Conservation (phyloP, 768 basidiomycete species). For the Tulasnella calospora region DNA sequence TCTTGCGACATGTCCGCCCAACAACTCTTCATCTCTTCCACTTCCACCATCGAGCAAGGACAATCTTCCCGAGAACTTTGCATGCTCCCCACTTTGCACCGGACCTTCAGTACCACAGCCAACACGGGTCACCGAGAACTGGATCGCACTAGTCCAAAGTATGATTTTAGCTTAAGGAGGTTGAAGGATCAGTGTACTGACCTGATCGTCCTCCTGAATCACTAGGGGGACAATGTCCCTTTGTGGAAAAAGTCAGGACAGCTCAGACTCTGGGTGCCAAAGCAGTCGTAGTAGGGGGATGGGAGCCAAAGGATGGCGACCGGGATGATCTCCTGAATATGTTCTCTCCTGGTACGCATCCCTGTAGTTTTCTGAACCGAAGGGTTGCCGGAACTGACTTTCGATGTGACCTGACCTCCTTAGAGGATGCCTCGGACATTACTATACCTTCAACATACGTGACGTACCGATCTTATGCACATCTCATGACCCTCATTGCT, state of each 20-base stretch:
- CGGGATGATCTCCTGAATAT: slow-evolving; percentile 81
- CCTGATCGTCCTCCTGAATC: not conserved
- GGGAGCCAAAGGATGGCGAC: slow-evolving; percentile 52
- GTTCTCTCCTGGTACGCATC: slow-evolving; percentile 72
- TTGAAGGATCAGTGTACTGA: not conserved
- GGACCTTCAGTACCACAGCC: slow-evolving; percentile 47
- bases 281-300: slow-evolving; percentile 89
- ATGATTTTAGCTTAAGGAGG: not conserved
- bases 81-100: slow-evolving; percentile 65
- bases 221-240: slow-evolving; percentile 67
- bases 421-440: slow-evolving; percentile 71
- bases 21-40: slow-evolving; percentile 31
- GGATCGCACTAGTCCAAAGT: slow-evolving; percentile 88
- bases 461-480: slow-evolving; percentile 71
- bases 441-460: slow-evolving; percentile 83
- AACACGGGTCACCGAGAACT: slow-evolving; percentile 54
- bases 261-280: slow-evolving; percentile 69
- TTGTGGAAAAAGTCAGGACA: slow-evolving; percentile 77
- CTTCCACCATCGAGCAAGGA: slow-evolving; percentile 16
- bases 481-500: slow-evolving; percentile 62
- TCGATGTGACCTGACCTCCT: not conserved
- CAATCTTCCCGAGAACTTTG: slow-evolving; percentile 42
- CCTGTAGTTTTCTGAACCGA: not conserved
- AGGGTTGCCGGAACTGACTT: not conserved
- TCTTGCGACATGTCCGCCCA: slow-evolving; percentile 45